Evolutionary conservation across 352 stramenopile species (phyloP), one percentile per base, ranked within the genome.

Genomic region (Aphanomyces cochlioides): DNA sequence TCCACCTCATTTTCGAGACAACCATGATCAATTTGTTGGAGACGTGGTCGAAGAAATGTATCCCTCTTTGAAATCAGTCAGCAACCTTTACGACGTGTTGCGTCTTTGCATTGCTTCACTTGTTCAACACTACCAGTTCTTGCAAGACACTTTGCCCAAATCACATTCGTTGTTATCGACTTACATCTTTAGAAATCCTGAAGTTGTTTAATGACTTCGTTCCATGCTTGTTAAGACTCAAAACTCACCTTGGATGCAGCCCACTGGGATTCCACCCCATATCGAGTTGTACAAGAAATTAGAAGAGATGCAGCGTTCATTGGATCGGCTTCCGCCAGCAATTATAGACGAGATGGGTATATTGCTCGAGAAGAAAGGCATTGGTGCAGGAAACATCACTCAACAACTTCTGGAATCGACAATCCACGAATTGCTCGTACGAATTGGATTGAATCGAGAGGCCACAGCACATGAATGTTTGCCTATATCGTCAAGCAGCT

Each of bases 1-100:
- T 7, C 53, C 66, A 56, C 66, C 66, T 2, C 66, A 72, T n/a
- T 72, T 72, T 4, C 5, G 7, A 15, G 36, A 57, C 17, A 7
- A n/a, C n/a, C n/a, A n/a, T n/a, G n/a, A n/a, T n/a, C n/a, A n/a
- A n/a, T n/a, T n/a, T n/a, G n/a, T n/a, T n/a, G n/a, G n/a, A n/a
- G 12, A 34, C 17, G 12, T 53, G n/a, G 47, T 45, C 7, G 7
- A 66, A 66, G 17, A 15, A 48, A 48, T 48, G 43, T 48, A 15
- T 48, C 43, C 15, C 43, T 8, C 8, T 48, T 48, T 48, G 15
- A 15, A 15, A 15, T 15, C 43, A 8, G 8, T 48, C 8, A 15
- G 15, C 8, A 48, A 15, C 15, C 8, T 15, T 8, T 8, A 8
- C 15, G 43, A 15, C 43, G 43, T 48, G 8, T 48, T 48, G 43